Percentiles rank a stretch among this genome's conserved stretches.
phyloP scores from a whole-genome alignment of 1,284 basidiomycete genomes.

The Jaminaea rosea region DNA sequence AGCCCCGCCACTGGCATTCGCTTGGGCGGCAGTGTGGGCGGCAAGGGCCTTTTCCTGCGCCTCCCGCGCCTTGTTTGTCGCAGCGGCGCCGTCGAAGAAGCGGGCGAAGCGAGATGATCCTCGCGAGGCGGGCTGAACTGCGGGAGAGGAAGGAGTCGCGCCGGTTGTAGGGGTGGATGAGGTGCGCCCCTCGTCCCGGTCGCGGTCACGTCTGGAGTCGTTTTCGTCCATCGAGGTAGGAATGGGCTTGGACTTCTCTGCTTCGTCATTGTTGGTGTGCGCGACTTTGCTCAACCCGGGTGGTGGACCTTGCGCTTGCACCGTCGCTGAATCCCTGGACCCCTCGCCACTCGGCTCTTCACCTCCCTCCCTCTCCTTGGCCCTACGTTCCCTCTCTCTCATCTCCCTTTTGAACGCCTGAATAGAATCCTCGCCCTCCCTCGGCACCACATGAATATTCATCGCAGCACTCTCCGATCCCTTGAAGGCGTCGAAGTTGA shows the following conservation, averaged over 20 bases:
- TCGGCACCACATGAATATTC: conserved; percentile 5
- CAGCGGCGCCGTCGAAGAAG: conserved; percentile 35
- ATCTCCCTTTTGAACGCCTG: conserved; percentile 81
- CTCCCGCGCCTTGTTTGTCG: conserved; percentile 16
- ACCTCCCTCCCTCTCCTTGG: conserved; percentile 44
- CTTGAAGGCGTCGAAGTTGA: conserved; percentile 2
- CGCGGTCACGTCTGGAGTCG: too few species aligned
- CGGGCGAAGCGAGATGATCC: conserved; percentile 44
- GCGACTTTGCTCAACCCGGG: conserved; percentile 4
- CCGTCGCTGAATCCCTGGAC: too few species aligned
- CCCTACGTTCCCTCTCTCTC: conserved; percentile 63
- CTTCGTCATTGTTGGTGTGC: too few species aligned
- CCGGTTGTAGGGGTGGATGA: background rate
- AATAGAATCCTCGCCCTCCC: conserved; percentile 61
- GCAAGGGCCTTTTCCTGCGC: conserved; percentile 33
- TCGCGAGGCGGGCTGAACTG: conserved; percentile 3
- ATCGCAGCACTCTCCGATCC: background rate
- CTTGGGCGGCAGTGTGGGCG: conserved; percentile 26
- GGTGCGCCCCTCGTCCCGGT: background rate
- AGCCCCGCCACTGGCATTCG: background rate
- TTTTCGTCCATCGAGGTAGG: too few species aligned
- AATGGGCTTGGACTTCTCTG: conserved; percentile 1
- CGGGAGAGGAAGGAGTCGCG: background rate
- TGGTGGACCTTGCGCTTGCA: background rate
- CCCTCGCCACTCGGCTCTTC: too few species aligned